Evolutionary conservation across 208 protist genomes (phyloP).

Genomic region (Trypanosoma boissoni): DNA sequence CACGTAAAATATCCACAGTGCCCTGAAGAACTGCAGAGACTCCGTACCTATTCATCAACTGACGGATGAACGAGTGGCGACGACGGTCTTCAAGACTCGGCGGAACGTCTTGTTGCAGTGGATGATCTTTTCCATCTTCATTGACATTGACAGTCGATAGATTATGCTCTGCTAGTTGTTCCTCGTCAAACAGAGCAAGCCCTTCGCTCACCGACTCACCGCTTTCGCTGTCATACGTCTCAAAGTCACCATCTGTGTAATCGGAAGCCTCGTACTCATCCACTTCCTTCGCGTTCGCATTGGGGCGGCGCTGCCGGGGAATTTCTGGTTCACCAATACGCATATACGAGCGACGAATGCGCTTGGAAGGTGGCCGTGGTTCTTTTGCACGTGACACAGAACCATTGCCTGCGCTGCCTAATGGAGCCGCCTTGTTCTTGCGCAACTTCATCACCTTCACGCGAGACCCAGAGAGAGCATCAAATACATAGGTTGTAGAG

Average conservation of each 20-base stretch:
- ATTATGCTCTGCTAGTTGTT: too few relatives aligned
- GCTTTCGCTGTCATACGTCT: constrained; percentile 14
- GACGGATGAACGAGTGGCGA: constrained; percentile 9
- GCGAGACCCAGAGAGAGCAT: constrained; percentile 58
- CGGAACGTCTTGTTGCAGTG: too few relatives aligned
- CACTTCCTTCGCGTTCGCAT: neutral
- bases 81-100: neutral
- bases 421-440: constrained; percentile 17
- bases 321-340: neutral
- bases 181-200: neutral
- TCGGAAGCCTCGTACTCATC: neutral
- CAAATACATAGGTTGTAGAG: constrained; percentile 55
- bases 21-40: constrained; percentile 16
- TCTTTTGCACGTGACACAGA: neutral
- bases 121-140: too few relatives aligned
- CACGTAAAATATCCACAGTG: constrained; percentile 19
- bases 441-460: constrained; percentile 26
- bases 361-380: constrained; percentile 14
- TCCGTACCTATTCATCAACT: constrained; percentile 14
- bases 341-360: constrained; percentile 21
- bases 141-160: too few relatives aligned
- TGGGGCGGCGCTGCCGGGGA: neutral
- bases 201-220: neutral
- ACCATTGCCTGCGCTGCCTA: neutral
- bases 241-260: too few relatives aligned